Percentiles rank a stretch among this genome's conserved stretches.
These are phyloP conservation scores for Passiflora organensis DNA, from an alignment of 345 rosid species.

Conservation along the genomic window DNA sequence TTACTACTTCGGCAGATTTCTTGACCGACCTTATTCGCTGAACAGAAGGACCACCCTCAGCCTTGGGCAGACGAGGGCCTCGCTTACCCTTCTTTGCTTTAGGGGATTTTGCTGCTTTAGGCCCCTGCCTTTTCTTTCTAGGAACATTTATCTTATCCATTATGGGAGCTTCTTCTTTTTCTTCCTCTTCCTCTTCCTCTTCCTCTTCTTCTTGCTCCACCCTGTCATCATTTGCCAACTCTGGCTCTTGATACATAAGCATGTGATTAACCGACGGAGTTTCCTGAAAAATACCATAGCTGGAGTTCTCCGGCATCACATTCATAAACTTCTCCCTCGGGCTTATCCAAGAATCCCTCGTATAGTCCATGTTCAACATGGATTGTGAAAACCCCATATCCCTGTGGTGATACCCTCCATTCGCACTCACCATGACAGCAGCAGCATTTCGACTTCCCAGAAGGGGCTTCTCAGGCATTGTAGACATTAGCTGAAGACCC, in stretches of 20 bases:
- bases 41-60: constrained; percentile 29
- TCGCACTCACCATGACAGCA: constrained; percentile 46
- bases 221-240: constrained; percentile 46
- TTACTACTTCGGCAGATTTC: constrained; percentile 72
- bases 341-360: constrained; percentile 59
- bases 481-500: constrained; percentile 77
- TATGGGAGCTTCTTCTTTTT: too few species aligned
- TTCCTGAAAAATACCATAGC: constrained; percentile 49
- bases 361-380: constrained; percentile 53
- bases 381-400: constrained; percentile 55
- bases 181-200: too few species aligned
- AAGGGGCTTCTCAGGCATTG: constrained; percentile 47
- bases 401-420: constrained; percentile 46
- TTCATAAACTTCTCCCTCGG: constrained; percentile 68
- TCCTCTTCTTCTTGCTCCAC: constrained; percentile 1
- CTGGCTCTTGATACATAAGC: constrained; percentile 59
- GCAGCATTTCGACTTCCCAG: constrained; percentile 53
- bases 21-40: constrained; percentile 63
- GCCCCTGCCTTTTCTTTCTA: constrained; percentile 68
- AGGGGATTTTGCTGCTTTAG: constrained; percentile 39
- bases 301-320: constrained; percentile 45
- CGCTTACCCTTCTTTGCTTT: constrained; percentile 79
- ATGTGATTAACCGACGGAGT: constrained; percentile 54
- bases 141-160: constrained; percentile 37
- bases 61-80: constrained; percentile 40